Percentiles rank a stretch among this genome's conserved stretches.
Conservation (phyloP, 2,329 filamentous ascomycete species). For the Emergomyces pasteurianus region DNA sequence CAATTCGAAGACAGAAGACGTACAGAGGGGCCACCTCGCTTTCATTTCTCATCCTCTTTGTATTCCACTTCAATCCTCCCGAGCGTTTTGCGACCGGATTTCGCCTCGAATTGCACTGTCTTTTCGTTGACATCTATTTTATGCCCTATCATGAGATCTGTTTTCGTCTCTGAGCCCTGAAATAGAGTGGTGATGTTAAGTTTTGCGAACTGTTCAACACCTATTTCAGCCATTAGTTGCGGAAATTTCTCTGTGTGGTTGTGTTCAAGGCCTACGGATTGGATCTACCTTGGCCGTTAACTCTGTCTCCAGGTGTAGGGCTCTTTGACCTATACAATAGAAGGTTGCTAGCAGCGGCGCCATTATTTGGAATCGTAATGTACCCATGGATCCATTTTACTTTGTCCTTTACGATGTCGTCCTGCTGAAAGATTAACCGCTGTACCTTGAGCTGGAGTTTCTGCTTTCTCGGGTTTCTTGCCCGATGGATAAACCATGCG, state of each 20-base stretch:
- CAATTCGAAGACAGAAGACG: background rate
- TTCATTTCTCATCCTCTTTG: background rate
- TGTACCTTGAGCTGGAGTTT: no score
- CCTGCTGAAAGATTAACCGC: conserved; percentile 3
- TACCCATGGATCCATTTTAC: conserved; percentile 8
- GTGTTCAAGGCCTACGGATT: background rate
- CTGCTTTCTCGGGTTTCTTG: background rate
- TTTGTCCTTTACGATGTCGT: background rate
- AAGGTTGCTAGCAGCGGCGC: background rate
- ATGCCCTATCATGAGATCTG: background rate
- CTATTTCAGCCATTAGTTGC: background rate
- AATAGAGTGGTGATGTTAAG: background rate
- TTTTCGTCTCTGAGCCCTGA: background rate
- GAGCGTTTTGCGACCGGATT: background rate
- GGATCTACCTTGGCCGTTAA: background rate
- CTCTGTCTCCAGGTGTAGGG: background rate
- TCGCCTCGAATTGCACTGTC: background rate
- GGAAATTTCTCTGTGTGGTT: background rate
- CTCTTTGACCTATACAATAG: conserved; percentile 2
- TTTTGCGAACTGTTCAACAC: background rate
- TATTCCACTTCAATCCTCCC: background rate
- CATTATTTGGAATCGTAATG: background rate
- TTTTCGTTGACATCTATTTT: background rate
- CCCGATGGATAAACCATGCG: conserved; percentile 8
- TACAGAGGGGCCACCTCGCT: background rate